Conservation (phyloP, 1,284 basidiomycete species). For the Thecaphora thlaspeos region DNA sequence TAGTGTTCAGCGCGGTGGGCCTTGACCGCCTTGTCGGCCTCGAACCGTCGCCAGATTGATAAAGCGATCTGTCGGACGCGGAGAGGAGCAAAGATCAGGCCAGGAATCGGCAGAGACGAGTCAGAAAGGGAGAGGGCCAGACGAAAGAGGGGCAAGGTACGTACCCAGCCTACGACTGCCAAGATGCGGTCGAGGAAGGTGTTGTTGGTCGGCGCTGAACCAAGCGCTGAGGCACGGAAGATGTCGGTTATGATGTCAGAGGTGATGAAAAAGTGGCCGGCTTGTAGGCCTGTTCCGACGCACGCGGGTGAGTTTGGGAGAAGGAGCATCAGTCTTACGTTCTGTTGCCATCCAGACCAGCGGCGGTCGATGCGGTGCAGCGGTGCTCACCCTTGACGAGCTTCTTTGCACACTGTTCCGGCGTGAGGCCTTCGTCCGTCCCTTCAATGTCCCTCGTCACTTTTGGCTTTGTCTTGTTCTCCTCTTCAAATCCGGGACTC, state of each 20-base stretch:
- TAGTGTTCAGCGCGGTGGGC: conserved; percentile 24
- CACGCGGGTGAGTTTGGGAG: too few relatives aligned
- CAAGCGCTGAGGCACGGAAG: conserved; percentile 43
- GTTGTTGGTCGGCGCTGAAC: conserved; percentile 42
- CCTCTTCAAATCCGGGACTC: conserved; percentile 75
- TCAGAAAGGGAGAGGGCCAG: not conserved
- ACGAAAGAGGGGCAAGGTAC: conserved; percentile 1
- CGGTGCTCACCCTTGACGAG: conserved; percentile 67
- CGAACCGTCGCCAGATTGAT: conserved; percentile 45
- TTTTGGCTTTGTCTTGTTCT: conserved; percentile 77
- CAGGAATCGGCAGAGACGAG: too few relatives aligned
- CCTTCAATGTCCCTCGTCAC: conserved; percentile 81
- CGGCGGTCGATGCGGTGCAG: too few relatives aligned
- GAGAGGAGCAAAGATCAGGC: not conserved
- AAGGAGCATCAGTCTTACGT: too few relatives aligned
- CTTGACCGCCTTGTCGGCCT: conserved; percentile 33
- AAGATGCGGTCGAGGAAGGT: conserved; percentile 34
- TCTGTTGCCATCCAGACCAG: too few relatives aligned
- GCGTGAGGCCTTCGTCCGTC: conserved; percentile 67
- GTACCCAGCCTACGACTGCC: conserved; percentile 16
- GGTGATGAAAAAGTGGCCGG: conserved; percentile 47
- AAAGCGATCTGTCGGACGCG: conserved; percentile 25
- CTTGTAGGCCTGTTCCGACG: conserved; percentile 25
- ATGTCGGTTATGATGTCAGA: conserved; percentile 47
- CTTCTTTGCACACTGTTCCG: conserved; percentile 68